Evolutionary conservation across 768 basidiomycete species (phyloP).

Genomic region (Xanthoconium purpureum): DNA sequence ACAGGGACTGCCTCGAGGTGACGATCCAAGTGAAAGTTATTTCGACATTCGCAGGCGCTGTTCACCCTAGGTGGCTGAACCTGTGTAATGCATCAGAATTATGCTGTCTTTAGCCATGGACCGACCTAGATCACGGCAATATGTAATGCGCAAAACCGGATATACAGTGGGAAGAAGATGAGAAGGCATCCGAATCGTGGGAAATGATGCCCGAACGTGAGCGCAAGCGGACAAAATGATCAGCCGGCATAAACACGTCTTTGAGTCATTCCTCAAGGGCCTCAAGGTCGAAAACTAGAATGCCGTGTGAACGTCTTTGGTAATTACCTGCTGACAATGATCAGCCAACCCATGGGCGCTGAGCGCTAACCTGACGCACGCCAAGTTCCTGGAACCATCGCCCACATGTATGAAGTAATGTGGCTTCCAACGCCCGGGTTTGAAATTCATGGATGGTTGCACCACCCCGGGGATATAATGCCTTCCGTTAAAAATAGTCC

Average conservation of each 20-base stretch:
- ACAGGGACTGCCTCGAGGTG: neutral
- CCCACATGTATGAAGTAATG: neutral
- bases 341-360: neutral
- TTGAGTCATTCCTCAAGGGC: neutral
- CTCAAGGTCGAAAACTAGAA: neutral
- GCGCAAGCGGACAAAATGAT: neutral
- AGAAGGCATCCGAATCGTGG: neutral
- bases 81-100: too few species aligned
- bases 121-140: neutral
- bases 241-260: neutral
- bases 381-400: neutral
- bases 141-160: neutral
- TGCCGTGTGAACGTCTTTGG: neutral
- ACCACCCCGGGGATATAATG: neutral
- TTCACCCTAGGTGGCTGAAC: neutral
- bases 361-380: neutral
- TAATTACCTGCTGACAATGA: neutral
- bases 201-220: neutral
- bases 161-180: slow-evolving; percentile 1
- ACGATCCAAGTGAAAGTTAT: neutral
- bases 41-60: neutral
- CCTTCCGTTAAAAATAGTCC: neutral
- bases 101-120: neutral
- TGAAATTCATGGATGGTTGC: neutral
- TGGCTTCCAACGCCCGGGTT: neutral